Percentiles rank a stretch among this genome's conserved stretches.
These are phyloP conservation scores for Spizellomyces punctatus DNA, from an alignment of 192 early-diverging fungal genomes.

Conservation along the genomic window DNA sequence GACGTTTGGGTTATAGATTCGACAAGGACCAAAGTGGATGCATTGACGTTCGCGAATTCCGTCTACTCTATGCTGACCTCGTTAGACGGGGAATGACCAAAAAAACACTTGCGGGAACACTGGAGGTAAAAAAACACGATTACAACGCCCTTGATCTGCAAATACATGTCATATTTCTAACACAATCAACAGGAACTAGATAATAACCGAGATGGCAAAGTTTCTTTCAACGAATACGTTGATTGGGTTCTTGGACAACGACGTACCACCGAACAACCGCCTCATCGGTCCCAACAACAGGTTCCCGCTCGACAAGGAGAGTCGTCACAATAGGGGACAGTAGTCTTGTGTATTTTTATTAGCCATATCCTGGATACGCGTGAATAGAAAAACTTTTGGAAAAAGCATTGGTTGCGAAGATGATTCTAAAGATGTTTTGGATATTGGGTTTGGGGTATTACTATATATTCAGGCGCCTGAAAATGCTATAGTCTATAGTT, in stretches of 20 bases:
- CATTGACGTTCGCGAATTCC: slow-evolving; percentile 43
- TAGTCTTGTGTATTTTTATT: too few species aligned
- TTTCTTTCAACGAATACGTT: slow-evolving; percentile 43
- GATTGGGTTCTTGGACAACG: slow-evolving; percentile 27
- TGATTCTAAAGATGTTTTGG: too few species aligned
- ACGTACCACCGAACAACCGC: neutral
- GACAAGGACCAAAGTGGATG: slow-evolving; percentile 40
- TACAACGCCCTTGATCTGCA: too few species aligned
- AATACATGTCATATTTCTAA: neutral
- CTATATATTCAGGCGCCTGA: too few species aligned
- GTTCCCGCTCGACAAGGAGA: neutral
- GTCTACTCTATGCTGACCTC: slow-evolving; percentile 38
- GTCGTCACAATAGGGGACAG: neutral
- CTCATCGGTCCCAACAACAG: neutral
- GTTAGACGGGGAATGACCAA: slow-evolving; percentile 36
- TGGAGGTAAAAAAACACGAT: slow-evolving; percentile 8
- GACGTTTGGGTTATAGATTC: too few species aligned
- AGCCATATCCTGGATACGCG: too few species aligned
- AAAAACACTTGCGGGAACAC: slow-evolving; percentile 33
- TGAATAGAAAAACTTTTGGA: too few species aligned
- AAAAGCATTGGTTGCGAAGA: too few species aligned
- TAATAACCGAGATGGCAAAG: slow-evolving; percentile 40
- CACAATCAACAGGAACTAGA: slow-evolving; percentile 29
- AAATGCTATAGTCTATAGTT: too few species aligned
- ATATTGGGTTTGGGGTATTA: too few species aligned